These are phyloP conservation scores for Neofusicoccum laricinum DNA, from an alignment of 2,329 filamentous ascomycete species.

Conservation along the genomic window DNA sequence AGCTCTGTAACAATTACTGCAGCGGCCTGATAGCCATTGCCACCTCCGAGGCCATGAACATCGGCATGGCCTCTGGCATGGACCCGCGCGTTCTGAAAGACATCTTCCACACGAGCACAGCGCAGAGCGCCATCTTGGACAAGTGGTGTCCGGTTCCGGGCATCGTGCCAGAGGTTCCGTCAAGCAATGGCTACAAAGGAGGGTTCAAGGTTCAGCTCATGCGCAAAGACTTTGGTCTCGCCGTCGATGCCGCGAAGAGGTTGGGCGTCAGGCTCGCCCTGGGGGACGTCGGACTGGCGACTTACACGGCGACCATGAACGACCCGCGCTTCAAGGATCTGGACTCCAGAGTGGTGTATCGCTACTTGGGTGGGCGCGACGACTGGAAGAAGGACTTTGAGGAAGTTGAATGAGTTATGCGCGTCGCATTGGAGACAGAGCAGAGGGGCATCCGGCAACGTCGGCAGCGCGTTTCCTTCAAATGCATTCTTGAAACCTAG, in stretches of 20 bases:
- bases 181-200: slow-evolving; percentile 48
- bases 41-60: slow-evolving; percentile 57
- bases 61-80: slow-evolving; percentile 57
- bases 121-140: slow-evolving; percentile 52
- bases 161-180: slow-evolving; percentile 29
- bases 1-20: slow-evolving; percentile 61
- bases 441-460: not conserved
- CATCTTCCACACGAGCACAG: slow-evolving; percentile 52
- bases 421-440: not conserved
- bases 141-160: slow-evolving; percentile 51
- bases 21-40: slow-evolving; percentile 59
- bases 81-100: slow-evolving; percentile 53
- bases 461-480: not conserved
- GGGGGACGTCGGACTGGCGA: slow-evolving; percentile 49
- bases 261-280: slow-evolving; percentile 52
- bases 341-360: slow-evolving; percentile 58
- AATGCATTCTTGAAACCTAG: not conserved
- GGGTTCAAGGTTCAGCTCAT: slow-evolving; percentile 61
- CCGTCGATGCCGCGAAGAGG: slow-evolving; percentile 53
- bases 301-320: slow-evolving; percentile 52
- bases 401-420: not conserved
- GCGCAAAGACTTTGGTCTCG: slow-evolving; percentile 58
- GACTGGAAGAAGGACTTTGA: slow-evolving; percentile 41
- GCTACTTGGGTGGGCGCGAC: slow-evolving; percentile 54
- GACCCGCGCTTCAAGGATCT: slow-evolving; percentile 52